A percentile compares a stretch with the other conserved stretches of the same genome.
Conservation (phyloP, 2,329 filamentous ascomycete genomes). For the Triangularia setosa region DNA sequence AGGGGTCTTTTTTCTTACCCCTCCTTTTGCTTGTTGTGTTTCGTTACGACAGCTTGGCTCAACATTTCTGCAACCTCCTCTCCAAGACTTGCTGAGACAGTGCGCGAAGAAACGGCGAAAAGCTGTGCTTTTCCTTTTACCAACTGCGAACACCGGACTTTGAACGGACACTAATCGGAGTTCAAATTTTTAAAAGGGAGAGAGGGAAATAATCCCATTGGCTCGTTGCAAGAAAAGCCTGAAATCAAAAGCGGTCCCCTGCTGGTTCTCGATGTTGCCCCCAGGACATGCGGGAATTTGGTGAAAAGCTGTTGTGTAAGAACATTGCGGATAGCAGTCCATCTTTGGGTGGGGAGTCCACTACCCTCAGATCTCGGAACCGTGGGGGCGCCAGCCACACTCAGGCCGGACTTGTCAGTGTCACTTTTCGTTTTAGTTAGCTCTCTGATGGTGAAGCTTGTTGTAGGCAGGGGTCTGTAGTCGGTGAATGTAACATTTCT, state of each 20-base stretch:
- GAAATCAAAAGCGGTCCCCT: conserved; percentile 17
- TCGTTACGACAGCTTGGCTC: conserved; percentile 14
- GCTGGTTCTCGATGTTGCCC: conserved; percentile 1
- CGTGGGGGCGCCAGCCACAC: background rate
- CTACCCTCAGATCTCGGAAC: background rate
- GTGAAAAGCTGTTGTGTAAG: conserved; percentile 14
- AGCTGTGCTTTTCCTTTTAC: background rate
- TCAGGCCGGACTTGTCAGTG: background rate
- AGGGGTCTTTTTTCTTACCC: conserved; percentile 5
- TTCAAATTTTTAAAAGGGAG: conserved; percentile 12
- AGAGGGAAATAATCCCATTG: conserved; percentile 14
- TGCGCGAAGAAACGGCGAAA: background rate
- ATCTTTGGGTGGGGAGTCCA: conserved; percentile 11
- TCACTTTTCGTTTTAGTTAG: background rate
- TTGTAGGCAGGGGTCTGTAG: background rate
- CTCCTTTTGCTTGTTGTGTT: too few relatives aligned
- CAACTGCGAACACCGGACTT: conserved; percentile 6
- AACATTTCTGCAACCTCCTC: conserved; percentile 13
- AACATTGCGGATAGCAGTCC: conserved; percentile 4
- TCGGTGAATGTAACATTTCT: background rate
- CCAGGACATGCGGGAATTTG: conserved; percentile 23
- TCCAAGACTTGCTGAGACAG: background rate
- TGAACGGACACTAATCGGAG: conserved; percentile 20
- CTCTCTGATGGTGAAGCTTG: background rate
- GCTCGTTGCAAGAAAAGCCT: conserved; percentile 18